These are phyloP conservation scores for Aspergillus funiculosus DNA, from an alignment of 495 filamentous ascomycete species.

Conservation along the genomic window DNA sequence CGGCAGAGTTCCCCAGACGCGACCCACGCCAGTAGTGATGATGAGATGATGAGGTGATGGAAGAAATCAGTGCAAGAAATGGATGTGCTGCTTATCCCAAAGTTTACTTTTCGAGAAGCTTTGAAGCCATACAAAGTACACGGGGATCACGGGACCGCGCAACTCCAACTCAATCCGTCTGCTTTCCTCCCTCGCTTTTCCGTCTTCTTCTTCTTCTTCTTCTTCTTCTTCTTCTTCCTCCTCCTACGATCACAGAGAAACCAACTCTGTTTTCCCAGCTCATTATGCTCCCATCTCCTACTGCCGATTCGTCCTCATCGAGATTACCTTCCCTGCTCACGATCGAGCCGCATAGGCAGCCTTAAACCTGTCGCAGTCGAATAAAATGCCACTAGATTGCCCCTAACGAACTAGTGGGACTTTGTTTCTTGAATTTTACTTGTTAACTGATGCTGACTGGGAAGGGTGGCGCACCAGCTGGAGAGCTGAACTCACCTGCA, in stretches of 20 bases:
- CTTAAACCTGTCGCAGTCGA: constrained; percentile 14
- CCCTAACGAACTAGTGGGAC: constrained; percentile 23
- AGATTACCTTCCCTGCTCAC: constrained; percentile 5
- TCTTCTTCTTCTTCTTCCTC: not conserved
- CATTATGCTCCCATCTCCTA: no score
- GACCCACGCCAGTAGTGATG: no score
- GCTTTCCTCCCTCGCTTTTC: no score
- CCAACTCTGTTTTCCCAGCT: no score
- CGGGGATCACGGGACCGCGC: not conserved
- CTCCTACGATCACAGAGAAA: not conserved
- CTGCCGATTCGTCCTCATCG: not conserved
- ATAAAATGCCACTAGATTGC: constrained; percentile 11
- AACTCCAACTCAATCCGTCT: not conserved
- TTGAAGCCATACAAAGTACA: no score
- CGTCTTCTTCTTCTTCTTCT: not conserved
- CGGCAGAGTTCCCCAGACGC: no score
- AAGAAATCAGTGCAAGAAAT: no score
- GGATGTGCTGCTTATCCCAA: no score
- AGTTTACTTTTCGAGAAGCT: no score
- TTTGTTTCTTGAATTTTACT: constrained; percentile 7
- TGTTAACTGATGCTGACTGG: constrained; percentile 9
- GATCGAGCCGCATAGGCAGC: constrained; percentile 22
- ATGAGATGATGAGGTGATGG: no score
- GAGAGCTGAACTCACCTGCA: constrained; percentile 31
- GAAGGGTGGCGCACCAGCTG: constrained; percentile 27